These are phyloP conservation scores for Centella asiatica DNA, from an alignment of 129 eudicot genomes.

Conservation along the genomic window DNA sequence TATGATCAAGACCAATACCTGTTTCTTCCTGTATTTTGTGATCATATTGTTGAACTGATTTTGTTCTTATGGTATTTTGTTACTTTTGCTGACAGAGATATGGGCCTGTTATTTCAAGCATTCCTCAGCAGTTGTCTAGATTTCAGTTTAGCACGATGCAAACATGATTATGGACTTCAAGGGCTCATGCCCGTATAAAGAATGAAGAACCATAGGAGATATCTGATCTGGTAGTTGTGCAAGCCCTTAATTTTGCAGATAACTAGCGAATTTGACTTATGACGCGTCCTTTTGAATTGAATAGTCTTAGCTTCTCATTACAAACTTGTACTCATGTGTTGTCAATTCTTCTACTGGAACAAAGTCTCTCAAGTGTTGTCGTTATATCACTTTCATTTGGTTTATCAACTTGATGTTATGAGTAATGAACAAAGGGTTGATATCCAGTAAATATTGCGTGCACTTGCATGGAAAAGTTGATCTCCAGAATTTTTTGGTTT, in stretches of 20 bases:
- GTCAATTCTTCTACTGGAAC: neutral
- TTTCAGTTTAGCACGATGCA: constrained; percentile 53
- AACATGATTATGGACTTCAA: constrained; percentile 10
- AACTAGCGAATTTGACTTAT: constrained; percentile 9
- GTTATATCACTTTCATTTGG: neutral
- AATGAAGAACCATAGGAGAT: constrained; percentile 4
- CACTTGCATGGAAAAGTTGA: no score
- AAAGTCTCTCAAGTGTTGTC: neutral
- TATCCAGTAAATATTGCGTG: no score
- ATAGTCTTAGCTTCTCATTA: neutral
- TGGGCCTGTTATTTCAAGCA: constrained; percentile 64
- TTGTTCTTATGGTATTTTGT: constrained; percentile 2
- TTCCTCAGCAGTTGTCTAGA: constrained; percentile 70
- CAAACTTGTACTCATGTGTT: neutral
- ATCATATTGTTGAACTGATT: neutral
- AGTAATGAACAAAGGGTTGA: neutral
- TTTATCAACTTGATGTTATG: neutral
- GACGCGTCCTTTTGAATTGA: constrained; percentile 8
- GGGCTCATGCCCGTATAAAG: neutral
- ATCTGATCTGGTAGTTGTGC: constrained; percentile 5
- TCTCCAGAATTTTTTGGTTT: no score
- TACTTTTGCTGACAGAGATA: constrained; percentile 46
- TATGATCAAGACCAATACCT: neutral
- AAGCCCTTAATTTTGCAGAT: constrained; percentile 1
- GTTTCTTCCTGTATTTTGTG: neutral